These are phyloP conservation scores for Ambrosiella beaveri DNA, from an alignment of 2,329 filamentous ascomycete species.

Conservation along the genomic window DNA sequence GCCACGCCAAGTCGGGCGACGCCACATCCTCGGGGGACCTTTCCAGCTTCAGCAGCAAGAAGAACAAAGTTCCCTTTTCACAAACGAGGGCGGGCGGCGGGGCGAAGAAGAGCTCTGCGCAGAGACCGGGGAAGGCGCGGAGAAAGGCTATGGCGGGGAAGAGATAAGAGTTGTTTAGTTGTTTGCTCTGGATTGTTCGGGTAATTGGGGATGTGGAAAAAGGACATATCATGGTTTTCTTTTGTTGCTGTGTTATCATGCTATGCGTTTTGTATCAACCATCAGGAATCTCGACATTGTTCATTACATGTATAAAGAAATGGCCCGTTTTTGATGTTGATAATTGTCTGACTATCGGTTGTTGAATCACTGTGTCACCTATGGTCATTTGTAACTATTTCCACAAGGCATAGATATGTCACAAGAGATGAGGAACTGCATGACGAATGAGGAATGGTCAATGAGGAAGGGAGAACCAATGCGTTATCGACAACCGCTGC, in stretches of 20 bases:
- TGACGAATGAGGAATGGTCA: too few relatives aligned
- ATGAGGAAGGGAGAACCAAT: too few relatives aligned
- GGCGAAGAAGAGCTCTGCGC: slow-evolving; percentile 6
- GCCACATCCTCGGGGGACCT: slow-evolving; percentile 68
- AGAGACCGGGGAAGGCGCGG: slow-evolving; percentile 14
- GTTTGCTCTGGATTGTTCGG: not conserved
- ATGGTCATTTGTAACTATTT: too few relatives aligned
- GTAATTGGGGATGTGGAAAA: not conserved
- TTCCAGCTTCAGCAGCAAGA: slow-evolving; percentile 61
- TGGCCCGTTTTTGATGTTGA: too few relatives aligned
- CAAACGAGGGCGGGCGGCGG: slow-evolving; percentile 9
- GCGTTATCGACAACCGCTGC: too few relatives aligned
- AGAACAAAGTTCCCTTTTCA: slow-evolving; percentile 18
- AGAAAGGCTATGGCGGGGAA: slow-evolving; percentile 14
- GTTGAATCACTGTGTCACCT: too few relatives aligned
- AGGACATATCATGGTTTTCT: not conserved
- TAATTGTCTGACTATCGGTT: too few relatives aligned
- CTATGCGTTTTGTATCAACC: not conserved
- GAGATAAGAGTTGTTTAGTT: slow-evolving; percentile 4
- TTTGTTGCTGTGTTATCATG: not conserved
- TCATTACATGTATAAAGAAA: not conserved
- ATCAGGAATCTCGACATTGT: not conserved
- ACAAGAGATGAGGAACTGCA: too few relatives aligned
- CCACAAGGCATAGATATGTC: too few relatives aligned
- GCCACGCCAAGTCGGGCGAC: slow-evolving; percentile 77